phyloP scores from a whole-genome alignment of 306 rosid species.

The Pyrus communis region DNA sequence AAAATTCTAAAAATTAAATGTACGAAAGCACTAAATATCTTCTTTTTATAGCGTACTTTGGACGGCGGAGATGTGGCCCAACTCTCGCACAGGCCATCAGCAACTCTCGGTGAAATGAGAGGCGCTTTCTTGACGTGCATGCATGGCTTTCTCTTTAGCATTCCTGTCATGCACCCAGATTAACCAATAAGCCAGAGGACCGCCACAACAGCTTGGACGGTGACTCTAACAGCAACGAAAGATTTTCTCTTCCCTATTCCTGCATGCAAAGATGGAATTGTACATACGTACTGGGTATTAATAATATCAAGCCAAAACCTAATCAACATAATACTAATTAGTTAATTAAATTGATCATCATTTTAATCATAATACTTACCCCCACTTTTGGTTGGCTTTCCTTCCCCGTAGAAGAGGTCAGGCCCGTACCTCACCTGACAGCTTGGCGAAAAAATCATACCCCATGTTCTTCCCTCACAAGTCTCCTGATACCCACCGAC shows the following conservation, averaged over 20 bases:
- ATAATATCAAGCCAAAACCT: not conserved
- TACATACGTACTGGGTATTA: not conserved
- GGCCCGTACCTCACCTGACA: not conserved
- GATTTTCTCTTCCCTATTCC: no score
- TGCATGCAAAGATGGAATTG: not conserved
- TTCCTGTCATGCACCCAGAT: no score
- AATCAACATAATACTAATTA: not conserved
- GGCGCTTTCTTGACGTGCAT: no score
- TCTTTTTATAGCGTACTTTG: no score
- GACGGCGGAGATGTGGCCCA: no score
- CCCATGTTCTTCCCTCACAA: not conserved
- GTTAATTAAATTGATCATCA: not conserved
- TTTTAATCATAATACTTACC: not conserved
- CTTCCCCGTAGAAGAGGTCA: not conserved
- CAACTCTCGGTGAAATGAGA: no score
- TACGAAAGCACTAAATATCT: no score
- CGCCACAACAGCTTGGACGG: no score
- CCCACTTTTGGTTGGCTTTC: not conserved
- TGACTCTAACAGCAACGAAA: not conserved
- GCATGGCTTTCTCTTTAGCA: no score
- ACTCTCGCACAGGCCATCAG: no score
- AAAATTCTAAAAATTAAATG: no score
- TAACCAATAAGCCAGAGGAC: no score
- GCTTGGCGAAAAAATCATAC: slow-evolving; percentile 7
- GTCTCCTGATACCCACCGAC: not conserved